Percentiles rank a stretch among this genome's conserved stretches.
These are phyloP conservation scores for Casuarina cunninghamiana DNA, from an alignment of 306 rosid species.

Conservation along the genomic window DNA sequence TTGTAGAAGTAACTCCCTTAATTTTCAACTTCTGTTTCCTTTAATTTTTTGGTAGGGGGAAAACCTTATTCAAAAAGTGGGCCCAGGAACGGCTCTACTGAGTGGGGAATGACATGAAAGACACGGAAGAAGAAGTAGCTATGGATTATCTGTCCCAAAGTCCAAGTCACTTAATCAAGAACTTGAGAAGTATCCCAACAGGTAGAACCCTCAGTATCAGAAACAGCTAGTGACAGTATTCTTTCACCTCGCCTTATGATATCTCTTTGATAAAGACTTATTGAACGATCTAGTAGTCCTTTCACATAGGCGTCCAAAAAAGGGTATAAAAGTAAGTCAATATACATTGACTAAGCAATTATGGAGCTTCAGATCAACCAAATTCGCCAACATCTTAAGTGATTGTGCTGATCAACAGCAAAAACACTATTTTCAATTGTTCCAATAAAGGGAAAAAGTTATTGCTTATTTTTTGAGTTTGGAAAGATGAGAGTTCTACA, in stretches of 20 bases:
- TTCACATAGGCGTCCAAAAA: background rate
- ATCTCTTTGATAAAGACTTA: background rate
- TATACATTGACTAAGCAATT: background rate
- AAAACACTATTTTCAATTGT: background rate
- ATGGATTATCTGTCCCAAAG: background rate
- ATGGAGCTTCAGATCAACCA: background rate
- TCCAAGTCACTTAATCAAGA: background rate
- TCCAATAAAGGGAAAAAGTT: background rate
- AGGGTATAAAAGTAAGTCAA: background rate
- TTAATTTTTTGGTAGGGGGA: background rate
- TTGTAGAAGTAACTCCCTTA: background rate
- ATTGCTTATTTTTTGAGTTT: background rate
- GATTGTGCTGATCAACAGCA: background rate
- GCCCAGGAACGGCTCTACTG: background rate
- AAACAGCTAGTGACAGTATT: background rate
- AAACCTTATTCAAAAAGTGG: background rate
- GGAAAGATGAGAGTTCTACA: background rate
- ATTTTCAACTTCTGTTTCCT: conserved; percentile 7
- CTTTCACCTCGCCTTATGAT: background rate
- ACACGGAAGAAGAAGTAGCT: background rate
- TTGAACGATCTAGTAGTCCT: background rate
- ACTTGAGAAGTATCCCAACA: background rate
- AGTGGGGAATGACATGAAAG: background rate
- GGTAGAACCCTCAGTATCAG: background rate
- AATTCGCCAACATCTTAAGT: background rate